These are phyloP conservation scores for Erythrobasidium yunnanense DNA, from an alignment of 768 basidiomycete species.

Conservation along the genomic window DNA sequence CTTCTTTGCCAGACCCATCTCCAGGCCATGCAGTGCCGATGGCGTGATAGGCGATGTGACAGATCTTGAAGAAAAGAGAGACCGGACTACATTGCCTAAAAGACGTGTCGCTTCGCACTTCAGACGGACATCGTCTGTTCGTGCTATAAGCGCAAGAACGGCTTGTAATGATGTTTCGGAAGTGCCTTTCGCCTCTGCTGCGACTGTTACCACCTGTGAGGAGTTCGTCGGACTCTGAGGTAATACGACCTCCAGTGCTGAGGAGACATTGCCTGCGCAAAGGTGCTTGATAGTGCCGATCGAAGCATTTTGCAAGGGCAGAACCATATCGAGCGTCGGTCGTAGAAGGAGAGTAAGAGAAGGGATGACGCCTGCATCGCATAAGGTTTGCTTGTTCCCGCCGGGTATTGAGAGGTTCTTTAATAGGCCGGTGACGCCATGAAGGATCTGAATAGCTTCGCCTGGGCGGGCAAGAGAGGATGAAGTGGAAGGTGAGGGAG, in stretches of 20 bases:
- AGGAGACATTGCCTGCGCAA: slow-evolving; percentile 54
- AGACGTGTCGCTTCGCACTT: slow-evolving; percentile 84
- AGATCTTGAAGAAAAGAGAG: slow-evolving; percentile 47
- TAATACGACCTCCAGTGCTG: slow-evolving; percentile 50
- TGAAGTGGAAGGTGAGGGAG: background rate
- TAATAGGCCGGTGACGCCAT: slow-evolving; percentile 73
- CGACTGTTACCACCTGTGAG: background rate
- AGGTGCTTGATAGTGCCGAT: slow-evolving; percentile 84
- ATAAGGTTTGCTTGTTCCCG: slow-evolving; percentile 53
- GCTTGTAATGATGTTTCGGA: slow-evolving; percentile 49
- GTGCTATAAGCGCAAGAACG: slow-evolving; percentile 61
- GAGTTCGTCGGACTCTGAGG: slow-evolving; percentile 28
- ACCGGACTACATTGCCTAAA: slow-evolving; percentile 71
- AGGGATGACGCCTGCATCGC: slow-evolving; percentile 55
- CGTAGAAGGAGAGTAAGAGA: slow-evolving; percentile 58
- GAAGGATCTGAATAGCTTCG: slow-evolving; percentile 54
- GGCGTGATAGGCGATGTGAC: background rate
- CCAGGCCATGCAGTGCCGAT: background rate
- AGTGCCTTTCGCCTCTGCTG: background rate
- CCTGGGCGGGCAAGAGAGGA: slow-evolving; percentile 15
- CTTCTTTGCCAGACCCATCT: background rate
- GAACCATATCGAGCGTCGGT: slow-evolving; percentile 65
- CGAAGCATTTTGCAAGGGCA: slow-evolving; percentile 73
- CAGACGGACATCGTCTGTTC: slow-evolving; percentile 68
- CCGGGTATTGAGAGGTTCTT: slow-evolving; percentile 60